A percentile compares a stretch with the other conserved stretches of the same genome.
Conservation (phyloP, 129 eudicot species). For the Rutidosis leptorrhynchoides region DNA sequence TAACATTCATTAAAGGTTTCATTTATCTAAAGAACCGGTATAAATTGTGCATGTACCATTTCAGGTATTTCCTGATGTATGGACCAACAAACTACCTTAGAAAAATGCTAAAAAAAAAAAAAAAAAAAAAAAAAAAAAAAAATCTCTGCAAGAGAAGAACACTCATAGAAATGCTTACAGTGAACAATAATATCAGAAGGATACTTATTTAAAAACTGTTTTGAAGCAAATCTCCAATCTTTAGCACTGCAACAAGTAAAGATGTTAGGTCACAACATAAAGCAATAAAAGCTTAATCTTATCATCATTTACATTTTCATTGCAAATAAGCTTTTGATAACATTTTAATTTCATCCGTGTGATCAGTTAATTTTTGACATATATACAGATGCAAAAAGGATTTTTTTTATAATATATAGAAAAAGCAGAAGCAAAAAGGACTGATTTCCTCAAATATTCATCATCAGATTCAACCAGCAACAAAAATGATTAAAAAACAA, state of each 20-base stretch:
- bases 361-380: no score
- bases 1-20: constrained; percentile 1
- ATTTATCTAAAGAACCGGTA: not conserved
- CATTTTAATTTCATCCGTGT: no score
- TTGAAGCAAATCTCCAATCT: constrained; percentile 70
- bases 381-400: no score
- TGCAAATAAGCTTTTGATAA: not conserved
- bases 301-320: not conserved
- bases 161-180: constrained; percentile 40
- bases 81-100: not conserved
- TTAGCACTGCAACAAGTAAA: constrained; percentile 48
- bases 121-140: not conserved
- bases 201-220: constrained; percentile 63
- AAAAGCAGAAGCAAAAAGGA: no score
- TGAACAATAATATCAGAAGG: constrained; percentile 69
- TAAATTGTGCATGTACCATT: not conserved
- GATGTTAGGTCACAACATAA: constrained; percentile 5
- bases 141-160: constrained; percentile 5
- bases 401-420: no score
- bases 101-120: not conserved
- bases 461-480: not conserved
- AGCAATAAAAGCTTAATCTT: not conserved
- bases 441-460: no score
- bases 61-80: constrained; percentile 6
- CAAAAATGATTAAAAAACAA: not conserved